Evolutionary conservation across 805 yeast genomes (phyloP).

Genomic region (Yarrowia deformans): DNA sequence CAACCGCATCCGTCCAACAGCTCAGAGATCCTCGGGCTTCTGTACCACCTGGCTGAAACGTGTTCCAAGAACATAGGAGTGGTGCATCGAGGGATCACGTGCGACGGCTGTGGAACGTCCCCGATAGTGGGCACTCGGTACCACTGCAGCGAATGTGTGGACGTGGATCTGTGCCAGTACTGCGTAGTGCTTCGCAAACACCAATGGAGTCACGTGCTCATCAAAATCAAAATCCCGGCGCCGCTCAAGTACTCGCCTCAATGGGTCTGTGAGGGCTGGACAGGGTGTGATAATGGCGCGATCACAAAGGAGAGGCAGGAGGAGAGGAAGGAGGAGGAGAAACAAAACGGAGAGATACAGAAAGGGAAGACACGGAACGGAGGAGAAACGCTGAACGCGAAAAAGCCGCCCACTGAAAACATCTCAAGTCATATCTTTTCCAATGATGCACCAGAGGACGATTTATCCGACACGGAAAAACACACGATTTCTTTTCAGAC

Average conservation of each 20-base stretch:
- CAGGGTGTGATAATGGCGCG: constrained; percentile 9
- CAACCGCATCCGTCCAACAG: constrained; percentile 21
- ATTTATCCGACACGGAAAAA: background rate
- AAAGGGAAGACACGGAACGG: background rate
- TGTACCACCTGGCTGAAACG: constrained; percentile 45
- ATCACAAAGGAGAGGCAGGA: background rate
- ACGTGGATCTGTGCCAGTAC: constrained; percentile 60
- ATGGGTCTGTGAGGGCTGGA: constrained; percentile 43
- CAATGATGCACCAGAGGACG: background rate
- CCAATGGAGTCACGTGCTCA: constrained; percentile 44
- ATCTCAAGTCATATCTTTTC: background rate
- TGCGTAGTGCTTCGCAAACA: constrained; percentile 51
- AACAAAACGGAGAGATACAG: background rate
- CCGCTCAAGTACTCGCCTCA: constrained; percentile 47
- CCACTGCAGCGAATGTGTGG: constrained; percentile 60
- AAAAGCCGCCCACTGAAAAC: background rate
- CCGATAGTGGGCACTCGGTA: constrained; percentile 59
- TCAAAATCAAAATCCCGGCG: constrained; percentile 47
- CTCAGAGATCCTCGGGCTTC: constrained; percentile 43
- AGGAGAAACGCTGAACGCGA: background rate
- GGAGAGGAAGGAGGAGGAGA: background rate
- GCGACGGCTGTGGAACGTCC: constrained; percentile 46
- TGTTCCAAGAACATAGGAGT: constrained; percentile 43
- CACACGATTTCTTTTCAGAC: background rate
- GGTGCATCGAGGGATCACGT: constrained; percentile 49